These are phyloP conservation scores for Penicillium sp. DNA, from an alignment of 2,329 filamentous ascomycete species.

Conservation along the genomic window DNA sequence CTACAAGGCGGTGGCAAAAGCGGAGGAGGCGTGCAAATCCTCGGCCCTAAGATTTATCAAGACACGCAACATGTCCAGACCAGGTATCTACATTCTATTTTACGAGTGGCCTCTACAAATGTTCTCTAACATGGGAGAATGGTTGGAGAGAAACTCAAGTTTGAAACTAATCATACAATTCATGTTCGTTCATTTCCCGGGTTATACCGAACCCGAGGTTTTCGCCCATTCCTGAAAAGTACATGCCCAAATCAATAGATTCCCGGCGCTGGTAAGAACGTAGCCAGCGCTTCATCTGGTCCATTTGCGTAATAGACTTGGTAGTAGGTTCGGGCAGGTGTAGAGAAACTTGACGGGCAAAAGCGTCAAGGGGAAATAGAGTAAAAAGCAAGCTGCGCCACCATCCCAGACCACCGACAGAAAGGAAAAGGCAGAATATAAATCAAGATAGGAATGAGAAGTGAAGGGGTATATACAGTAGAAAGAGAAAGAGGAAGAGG, in stretches of 20 bases:
- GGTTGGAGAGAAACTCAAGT: not conserved
- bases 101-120: not conserved
- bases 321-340: constrained; percentile 6
- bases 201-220: constrained; percentile 19
- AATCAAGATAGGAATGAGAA: constrained; percentile 17
- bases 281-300: constrained; percentile 22
- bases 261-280: constrained; percentile 16
- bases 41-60: not conserved
- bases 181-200: constrained; percentile 29
- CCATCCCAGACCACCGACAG: constrained; percentile 14
- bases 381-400: constrained; percentile 12
- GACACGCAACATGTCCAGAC: not conserved
- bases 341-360: constrained; percentile 16
- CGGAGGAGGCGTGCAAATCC: not conserved
- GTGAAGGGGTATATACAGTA: constrained; percentile 33
- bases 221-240: constrained; percentile 23
- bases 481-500: constrained; percentile 17
- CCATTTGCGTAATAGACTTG: constrained; percentile 20
- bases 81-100: not conserved
- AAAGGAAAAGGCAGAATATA: constrained; percentile 13
- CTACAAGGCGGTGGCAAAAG: constrained; percentile 24
- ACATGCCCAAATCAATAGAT: constrained; percentile 20
- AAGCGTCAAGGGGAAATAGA: constrained; percentile 5
- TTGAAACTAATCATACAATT: constrained; percentile 32
- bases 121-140: not conserved